These are phyloP conservation scores for Nasturtium officinale DNA, from an alignment of 345 rosid species.

Conservation along the genomic window DNA sequence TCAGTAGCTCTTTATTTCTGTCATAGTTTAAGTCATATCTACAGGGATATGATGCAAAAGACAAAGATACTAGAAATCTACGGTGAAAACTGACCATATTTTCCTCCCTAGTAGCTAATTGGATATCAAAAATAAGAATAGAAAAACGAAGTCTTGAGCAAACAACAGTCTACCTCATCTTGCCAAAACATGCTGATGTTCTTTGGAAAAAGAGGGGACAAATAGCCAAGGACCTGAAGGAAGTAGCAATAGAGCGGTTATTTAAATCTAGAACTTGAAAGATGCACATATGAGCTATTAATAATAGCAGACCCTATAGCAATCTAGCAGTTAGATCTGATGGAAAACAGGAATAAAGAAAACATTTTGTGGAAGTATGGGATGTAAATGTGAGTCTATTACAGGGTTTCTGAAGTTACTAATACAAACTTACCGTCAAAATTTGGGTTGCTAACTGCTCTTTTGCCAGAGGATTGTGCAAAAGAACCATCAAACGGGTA, in stretches of 20 bases:
- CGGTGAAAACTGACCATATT: conserved; percentile 1
- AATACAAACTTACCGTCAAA: conserved; percentile 66
- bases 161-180: conserved; percentile 78
- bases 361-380: neutral
- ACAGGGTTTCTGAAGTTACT: conserved; percentile 16
- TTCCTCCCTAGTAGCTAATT: neutral
- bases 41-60: conserved; percentile 13
- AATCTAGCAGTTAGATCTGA: conserved; percentile 15
- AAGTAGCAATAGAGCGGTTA: conserved; percentile 25
- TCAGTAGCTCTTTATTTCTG: conserved; percentile 25
- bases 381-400: neutral
- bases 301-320: conserved; percentile 1
- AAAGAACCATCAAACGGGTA: conserved; percentile 90
- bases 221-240: conserved; percentile 79
- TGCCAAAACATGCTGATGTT: conserved; percentile 92
- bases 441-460: conserved; percentile 87
- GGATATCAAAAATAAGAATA: neutral
- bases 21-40: conserved; percentile 2
- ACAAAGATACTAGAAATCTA: conserved; percentile 14
- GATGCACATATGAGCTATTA: conserved; percentile 22
- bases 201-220: conserved; percentile 93
- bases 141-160: conserved; percentile 21
- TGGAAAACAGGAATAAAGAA: neutral
- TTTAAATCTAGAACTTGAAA: conserved; percentile 22
- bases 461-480: conserved; percentile 92